phyloP scores from a whole-genome alignment of 257 asterid species.

The Sherardia arvensis region DNA sequence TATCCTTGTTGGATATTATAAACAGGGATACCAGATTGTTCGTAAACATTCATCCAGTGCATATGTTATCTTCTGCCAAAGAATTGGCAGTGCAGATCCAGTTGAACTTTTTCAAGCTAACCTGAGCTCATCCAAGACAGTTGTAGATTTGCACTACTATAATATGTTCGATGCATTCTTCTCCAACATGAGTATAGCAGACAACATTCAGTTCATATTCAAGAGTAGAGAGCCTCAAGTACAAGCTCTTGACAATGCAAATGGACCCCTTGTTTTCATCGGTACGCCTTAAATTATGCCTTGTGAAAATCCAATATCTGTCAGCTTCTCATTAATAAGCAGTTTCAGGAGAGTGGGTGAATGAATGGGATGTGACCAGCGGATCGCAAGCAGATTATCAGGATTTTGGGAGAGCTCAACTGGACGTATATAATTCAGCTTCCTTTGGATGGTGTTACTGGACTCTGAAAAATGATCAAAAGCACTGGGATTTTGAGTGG shows the following conservation, averaged over 20 bases:
- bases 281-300: constrained; percentile 26
- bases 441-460: constrained; percentile 82
- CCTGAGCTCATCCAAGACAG: constrained; percentile 47
- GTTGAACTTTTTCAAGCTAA: constrained; percentile 64
- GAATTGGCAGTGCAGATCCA: constrained; percentile 65
- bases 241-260: constrained; percentile 51
- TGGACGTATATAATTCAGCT: constrained; percentile 57
- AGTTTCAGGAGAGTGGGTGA: constrained; percentile 78
- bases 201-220: constrained; percentile 46
- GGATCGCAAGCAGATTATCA: constrained; percentile 53
- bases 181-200: constrained; percentile 38
- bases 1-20: constrained; percentile 48
- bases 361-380: constrained; percentile 51
- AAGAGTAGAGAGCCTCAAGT: constrained; percentile 49
- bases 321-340: neutral
- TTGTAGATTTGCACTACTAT: constrained; percentile 72
- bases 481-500: constrained; percentile 93
- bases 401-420: constrained; percentile 61
- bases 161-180: constrained; percentile 54
- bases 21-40: constrained; percentile 53
- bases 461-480: constrained; percentile 52
- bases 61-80: constrained; percentile 68
- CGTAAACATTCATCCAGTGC: constrained; percentile 61
- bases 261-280: constrained; percentile 67
- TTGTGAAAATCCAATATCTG: neutral